Conservation (phyloP, 257 asterid genomes). For the Verbena officinalis region DNA sequence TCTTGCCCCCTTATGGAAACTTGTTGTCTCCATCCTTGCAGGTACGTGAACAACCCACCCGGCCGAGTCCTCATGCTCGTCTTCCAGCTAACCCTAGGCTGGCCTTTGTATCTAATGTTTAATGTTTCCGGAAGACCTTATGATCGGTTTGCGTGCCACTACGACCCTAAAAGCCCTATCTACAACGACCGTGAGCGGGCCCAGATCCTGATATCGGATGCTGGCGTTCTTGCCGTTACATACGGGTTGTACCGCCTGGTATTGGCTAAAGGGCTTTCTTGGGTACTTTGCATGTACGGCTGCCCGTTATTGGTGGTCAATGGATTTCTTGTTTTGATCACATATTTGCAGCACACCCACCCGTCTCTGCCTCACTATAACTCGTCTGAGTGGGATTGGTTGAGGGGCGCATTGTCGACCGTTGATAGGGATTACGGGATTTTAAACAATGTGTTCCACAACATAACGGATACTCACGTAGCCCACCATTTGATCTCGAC, state of each 20-base stretch:
- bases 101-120: slow-evolving; percentile 78
- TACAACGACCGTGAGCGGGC: slow-evolving; percentile 71
- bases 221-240: slow-evolving; percentile 49
- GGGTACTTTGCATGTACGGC: slow-evolving; percentile 64
- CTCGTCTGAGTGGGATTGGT: slow-evolving; percentile 87
- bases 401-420: slow-evolving; percentile 79
- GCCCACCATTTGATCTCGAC: slow-evolving; percentile 84
- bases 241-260: slow-evolving; percentile 53
- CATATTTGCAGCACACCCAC: slow-evolving; percentile 85
- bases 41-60: slow-evolving; percentile 63
- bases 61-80: slow-evolving; percentile 56
- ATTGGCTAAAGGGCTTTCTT: slow-evolving; percentile 59
- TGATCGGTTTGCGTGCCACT: slow-evolving; percentile 79
- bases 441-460: slow-evolving; percentile 73
- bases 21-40: slow-evolving; percentile 1
- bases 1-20: too few relatives aligned
- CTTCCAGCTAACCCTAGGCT: slow-evolving; percentile 65
- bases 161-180: slow-evolving; percentile 69
- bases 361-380: slow-evolving; percentile 79
- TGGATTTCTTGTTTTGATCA: slow-evolving; percentile 78
- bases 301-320: slow-evolving; percentile 69
- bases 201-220: slow-evolving; percentile 67
- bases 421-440: slow-evolving; percentile 76
- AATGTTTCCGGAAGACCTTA: slow-evolving; percentile 74
- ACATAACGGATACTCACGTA: slow-evolving; percentile 83